These are phyloP conservation scores for Debaryomyces coudertii DNA, from an alignment of 1,139 yeast species.

Conservation along the genomic window DNA sequence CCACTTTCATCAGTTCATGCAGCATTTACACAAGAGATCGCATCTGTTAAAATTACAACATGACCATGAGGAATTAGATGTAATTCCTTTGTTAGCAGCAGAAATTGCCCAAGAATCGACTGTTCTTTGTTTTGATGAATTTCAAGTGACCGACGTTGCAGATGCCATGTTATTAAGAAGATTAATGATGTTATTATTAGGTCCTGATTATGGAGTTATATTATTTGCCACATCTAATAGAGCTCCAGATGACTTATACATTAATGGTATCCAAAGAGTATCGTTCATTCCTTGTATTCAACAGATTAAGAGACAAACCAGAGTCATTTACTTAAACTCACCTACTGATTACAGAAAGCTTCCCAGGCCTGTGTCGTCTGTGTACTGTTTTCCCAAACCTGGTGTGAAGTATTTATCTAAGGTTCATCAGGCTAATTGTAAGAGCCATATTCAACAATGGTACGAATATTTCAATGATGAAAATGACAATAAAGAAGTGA, in stretches of 20 bases:
- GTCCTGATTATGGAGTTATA: constrained; percentile 77
- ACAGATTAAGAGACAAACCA: constrained; percentile 69
- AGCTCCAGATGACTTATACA: constrained; percentile 90
- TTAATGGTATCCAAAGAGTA: constrained; percentile 90
- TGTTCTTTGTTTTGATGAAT: constrained; percentile 91
- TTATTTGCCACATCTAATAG: constrained; percentile 93
- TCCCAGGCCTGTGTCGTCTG: constrained; percentile 80
- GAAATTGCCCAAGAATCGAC: constrained; percentile 79
- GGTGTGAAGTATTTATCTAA: constrained; percentile 60
- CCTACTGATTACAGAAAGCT: constrained; percentile 93
- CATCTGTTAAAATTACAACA: constrained; percentile 71
- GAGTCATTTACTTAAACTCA: constrained; percentile 79
- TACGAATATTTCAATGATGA: constrained; percentile 71
- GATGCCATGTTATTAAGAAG: constrained; percentile 95
- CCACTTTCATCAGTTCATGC: constrained; percentile 98
- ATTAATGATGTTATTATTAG: constrained; percentile 61
- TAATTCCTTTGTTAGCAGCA: constrained; percentile 81
- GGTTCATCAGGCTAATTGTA: constrained; percentile 52
- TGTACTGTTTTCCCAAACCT: constrained; percentile 75
- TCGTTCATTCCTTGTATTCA: constrained; percentile 92
- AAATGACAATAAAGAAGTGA: constrained; percentile 36
- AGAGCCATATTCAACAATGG: constrained; percentile 76
- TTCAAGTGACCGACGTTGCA: constrained; percentile 95
- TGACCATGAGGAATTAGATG: constrained; percentile 67
- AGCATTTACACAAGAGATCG: constrained; percentile 82